These are phyloP conservation scores for Penicillium waksmanii DNA, from an alignment of 495 filamentous ascomycete genomes.

Conservation along the genomic window DNA sequence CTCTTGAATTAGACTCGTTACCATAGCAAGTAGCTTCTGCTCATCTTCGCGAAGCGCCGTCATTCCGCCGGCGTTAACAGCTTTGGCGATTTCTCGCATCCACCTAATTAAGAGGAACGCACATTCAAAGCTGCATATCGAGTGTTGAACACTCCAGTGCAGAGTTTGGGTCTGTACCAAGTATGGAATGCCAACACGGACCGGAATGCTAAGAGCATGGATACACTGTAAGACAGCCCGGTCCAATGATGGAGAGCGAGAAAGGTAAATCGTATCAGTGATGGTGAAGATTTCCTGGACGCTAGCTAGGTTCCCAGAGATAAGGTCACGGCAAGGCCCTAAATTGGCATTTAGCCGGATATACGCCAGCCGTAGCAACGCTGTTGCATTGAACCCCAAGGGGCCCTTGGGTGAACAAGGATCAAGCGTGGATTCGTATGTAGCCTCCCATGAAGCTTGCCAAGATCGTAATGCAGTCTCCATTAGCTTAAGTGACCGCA, in stretches of 20 bases:
- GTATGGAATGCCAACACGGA: conserved; percentile 40
- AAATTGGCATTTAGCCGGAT: conserved; percentile 37
- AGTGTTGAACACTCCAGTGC: conserved; percentile 45
- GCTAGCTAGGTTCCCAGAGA: conserved; percentile 28
- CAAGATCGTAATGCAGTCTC: conserved; percentile 46
- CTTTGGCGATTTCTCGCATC: too few relatives aligned
- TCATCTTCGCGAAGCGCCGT: too few relatives aligned
- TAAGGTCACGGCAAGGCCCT: conserved; percentile 31
- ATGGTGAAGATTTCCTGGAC: conserved; percentile 8
- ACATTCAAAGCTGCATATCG: conserved; percentile 32
- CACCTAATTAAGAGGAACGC: conserved; percentile 18
- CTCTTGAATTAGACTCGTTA: too few relatives aligned
- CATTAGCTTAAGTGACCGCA: conserved; percentile 18
- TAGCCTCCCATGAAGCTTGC: conserved; percentile 39
- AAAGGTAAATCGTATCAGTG: conserved; percentile 27
- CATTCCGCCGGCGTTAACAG: too few relatives aligned
- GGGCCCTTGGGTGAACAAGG: conserved; percentile 40
- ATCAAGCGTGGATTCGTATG: conserved; percentile 37
- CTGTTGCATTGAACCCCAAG: conserved; percentile 43
- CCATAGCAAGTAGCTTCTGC: too few relatives aligned
- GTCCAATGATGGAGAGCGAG: too few relatives aligned
- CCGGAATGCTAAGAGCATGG: conserved; percentile 45
- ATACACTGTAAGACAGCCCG: conserved; percentile 42
- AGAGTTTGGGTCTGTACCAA: conserved; percentile 38
- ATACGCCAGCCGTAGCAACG: conserved; percentile 41